phyloP scores from a whole-genome alignment of 306 rosid species.

The Oemleria cerasiformis region DNA sequence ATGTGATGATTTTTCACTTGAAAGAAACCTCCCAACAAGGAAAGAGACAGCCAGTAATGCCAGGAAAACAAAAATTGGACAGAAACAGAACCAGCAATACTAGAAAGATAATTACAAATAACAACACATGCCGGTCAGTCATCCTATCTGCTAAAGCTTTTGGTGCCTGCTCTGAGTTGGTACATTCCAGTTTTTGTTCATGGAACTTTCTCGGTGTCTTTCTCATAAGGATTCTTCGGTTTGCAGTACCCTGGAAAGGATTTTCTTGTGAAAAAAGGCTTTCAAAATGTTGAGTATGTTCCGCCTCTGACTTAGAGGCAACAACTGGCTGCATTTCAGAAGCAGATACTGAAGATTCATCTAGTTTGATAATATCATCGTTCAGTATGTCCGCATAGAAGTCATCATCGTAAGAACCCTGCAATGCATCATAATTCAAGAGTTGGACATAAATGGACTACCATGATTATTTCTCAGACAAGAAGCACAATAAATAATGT shows the following conservation, averaged over 20 bases:
- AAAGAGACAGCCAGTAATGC: constrained; percentile 27
- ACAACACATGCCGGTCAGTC: neutral
- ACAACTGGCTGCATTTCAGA: neutral
- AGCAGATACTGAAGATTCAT: constrained; percentile 40
- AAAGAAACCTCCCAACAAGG: constrained; percentile 32
- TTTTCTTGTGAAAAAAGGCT: neutral
- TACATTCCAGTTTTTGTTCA: neutral
- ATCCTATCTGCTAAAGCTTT: constrained; percentile 10
- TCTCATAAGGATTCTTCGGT: constrained; percentile 45
- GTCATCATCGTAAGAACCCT: constrained; percentile 69
- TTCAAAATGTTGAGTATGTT: constrained; percentile 26
- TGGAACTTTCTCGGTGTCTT: neutral
- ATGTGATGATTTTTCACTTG: constrained; percentile 17
- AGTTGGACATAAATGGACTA: neutral
- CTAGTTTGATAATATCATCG: constrained; percentile 73
- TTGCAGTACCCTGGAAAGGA: constrained; percentile 63
- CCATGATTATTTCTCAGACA: too few species aligned
- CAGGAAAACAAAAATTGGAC: constrained; percentile 28
- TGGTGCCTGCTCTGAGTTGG: constrained; percentile 30
- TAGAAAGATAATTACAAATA: constrained; percentile 17
- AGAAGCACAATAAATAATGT: neutral
- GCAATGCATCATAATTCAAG: constrained; percentile 9
- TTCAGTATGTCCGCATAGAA: constrained; percentile 75
- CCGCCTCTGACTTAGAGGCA: constrained; percentile 20
- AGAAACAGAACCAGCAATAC: constrained; percentile 35